These are phyloP conservation scores for Halophytophthora batemanensis DNA, from an alignment of 352 stramenopile species.

Conservation along the genomic window DNA sequence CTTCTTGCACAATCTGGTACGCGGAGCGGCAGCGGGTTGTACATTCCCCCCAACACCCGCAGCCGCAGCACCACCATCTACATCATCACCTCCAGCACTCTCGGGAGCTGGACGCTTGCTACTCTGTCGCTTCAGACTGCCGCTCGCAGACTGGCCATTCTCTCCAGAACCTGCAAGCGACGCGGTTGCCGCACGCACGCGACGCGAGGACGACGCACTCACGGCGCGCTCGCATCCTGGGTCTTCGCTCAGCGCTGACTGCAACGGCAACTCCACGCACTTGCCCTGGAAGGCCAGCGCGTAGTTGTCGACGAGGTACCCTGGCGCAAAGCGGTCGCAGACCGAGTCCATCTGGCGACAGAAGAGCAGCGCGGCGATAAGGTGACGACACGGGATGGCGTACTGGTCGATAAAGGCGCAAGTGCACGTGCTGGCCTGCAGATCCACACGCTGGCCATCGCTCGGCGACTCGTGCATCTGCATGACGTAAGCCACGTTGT, in stretches of 20 bases:
- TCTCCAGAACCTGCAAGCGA: not conserved
- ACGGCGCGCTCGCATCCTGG: constrained; percentile 13
- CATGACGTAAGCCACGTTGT: constrained; percentile 53
- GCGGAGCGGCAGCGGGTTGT: constrained; percentile 8
- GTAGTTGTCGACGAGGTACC: constrained; percentile 47
- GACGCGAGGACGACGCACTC: constrained; percentile 2
- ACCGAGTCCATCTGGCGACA: constrained; percentile 48
- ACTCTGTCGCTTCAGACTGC: not conserved
- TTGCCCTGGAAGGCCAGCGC: constrained; percentile 31
- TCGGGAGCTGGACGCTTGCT: constrained; percentile 14
- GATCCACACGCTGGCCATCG: constrained; percentile 36
- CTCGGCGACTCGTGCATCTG: constrained; percentile 34
- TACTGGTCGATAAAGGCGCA: constrained; percentile 59
- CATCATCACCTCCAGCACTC: not conserved
- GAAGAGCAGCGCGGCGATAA: constrained; percentile 56
- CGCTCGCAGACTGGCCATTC: not conserved
- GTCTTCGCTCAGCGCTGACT: constrained; percentile 24
- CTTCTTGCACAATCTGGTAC: constrained; percentile 42
- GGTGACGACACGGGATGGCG: constrained; percentile 54
- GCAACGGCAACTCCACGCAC: constrained; percentile 42
- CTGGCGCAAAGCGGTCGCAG: constrained; percentile 34
- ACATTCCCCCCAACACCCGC: not conserved
- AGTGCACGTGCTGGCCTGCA: constrained; percentile 40
- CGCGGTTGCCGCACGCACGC: not conserved
- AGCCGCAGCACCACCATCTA: not conserved